Evolutionary conservation across 164 flowering plant genomes (phyloP), one percentile per base, ranked within the genome.

Genomic region (Umbellularia californica): DNA sequence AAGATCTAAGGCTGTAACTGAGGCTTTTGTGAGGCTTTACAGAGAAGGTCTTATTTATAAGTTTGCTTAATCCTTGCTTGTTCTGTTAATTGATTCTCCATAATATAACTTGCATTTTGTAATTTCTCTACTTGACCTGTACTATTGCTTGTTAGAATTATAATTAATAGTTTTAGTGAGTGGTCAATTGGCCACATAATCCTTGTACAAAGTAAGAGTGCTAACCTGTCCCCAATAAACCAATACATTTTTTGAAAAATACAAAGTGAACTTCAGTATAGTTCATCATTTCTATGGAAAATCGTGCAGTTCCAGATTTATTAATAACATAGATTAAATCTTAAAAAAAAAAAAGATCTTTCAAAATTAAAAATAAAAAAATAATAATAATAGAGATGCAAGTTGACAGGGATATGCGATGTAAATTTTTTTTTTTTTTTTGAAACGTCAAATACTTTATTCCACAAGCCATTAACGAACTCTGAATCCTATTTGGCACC

Each of bases 21-120:
- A 96, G 83, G 99, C 97, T 76, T 96, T 96, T 88, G 92, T 94
- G 25, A 86, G 94, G 82, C 87, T 96, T 33, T 83, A 87, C 81
- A 77, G 82, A 71, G 88, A 87, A 72, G 92, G 91, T 58, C 95
- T 96, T 68, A 96, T 96, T 30, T 94, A 96, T 78, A 90, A 98
- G 98, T 94, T 82, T 55, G 47, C 35, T n/a, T 47, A 33, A 27
- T 30, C 30, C 13, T 10, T n/a, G 20, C 33, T 5, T 24, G 33
- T 65, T 68, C 33, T 23, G 52, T 15, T 65, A 17, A 60, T 55
- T 63, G 17, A n/a, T n/a, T n/a, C 41, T 70, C 10, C 11, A 52
- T 75, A 2, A 14, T 14, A n/a, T 35, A 13, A 6, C 47, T 66
- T 71, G 10, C 12, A 51, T 30, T 3, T 72, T 64, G 4, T 35